Percentiles rank a stretch among this genome's conserved stretches.
Conservation (phyloP, 2,329 filamentous ascomycete genomes). For the Verticillium tricorpus region DNA sequence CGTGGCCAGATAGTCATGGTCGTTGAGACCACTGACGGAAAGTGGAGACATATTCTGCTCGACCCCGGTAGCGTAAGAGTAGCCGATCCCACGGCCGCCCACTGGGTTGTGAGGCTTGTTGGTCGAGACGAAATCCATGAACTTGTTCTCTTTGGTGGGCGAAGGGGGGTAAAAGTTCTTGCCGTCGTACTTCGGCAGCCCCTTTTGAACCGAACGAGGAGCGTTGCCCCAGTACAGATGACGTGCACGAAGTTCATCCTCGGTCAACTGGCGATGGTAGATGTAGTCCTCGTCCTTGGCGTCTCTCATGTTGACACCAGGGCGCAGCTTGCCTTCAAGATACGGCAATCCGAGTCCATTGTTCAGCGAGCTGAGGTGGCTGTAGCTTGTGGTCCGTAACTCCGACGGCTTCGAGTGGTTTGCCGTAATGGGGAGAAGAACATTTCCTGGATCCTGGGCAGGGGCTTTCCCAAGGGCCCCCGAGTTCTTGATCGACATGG, state of each 20-base stretch:
- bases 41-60: background rate
- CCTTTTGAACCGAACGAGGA: slow-evolving; percentile 42
- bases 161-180: slow-evolving; percentile 60
- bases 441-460: background rate
- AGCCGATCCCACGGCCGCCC: background rate
- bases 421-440: background rate
- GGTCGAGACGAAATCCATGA: background rate
- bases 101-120: background rate
- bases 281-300: slow-evolving; percentile 43
- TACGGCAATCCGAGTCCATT: slow-evolving; percentile 37
- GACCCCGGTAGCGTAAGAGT: background rate
- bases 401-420: background rate
- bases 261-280: slow-evolving; percentile 53
- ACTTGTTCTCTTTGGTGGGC: slow-evolving; percentile 33
- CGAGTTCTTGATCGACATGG: background rate
- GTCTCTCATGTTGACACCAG: slow-evolving; percentile 34
- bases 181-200: slow-evolving; percentile 60
- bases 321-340: slow-evolving; percentile 48
- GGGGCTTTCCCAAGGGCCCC: background rate
- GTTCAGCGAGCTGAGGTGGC: background rate
- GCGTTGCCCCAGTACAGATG: slow-evolving; percentile 58
- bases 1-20: background rate
- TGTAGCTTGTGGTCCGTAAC: background rate
- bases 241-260: slow-evolving; percentile 54
- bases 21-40: background rate